Conservation (phyloP, 352 stramenopile genomes). For the Pythium rhizo-oryzae region DNA sequence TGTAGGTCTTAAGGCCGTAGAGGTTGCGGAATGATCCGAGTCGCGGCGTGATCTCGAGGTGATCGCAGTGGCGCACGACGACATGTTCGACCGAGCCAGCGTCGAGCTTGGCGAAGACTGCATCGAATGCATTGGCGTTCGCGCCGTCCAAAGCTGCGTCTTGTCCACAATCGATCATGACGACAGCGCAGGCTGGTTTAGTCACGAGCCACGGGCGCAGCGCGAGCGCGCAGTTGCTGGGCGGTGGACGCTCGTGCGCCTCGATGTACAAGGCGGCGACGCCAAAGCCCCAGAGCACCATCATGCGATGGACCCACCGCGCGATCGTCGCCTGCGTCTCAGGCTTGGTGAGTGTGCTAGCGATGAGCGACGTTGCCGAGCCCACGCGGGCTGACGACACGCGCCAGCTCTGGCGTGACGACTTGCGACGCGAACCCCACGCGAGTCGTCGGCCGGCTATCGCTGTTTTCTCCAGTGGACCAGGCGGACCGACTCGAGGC, state of each 20-base stretch:
- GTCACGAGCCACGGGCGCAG: conserved; percentile 35
- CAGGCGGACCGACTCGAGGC: conserved; percentile 4
- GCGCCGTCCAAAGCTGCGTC: too few species aligned
- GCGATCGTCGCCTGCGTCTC: conserved; percentile 1
- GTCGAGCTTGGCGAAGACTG: neutral
- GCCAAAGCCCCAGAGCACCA: conserved; percentile 22
- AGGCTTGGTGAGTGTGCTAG: too few species aligned
- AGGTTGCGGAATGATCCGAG: conserved; percentile 5
- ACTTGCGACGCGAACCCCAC: too few species aligned
- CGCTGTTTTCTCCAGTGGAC: neutral
- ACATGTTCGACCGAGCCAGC: neutral
- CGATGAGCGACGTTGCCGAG: too few species aligned
- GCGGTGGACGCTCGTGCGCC: neutral
- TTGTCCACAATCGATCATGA: too few species aligned
- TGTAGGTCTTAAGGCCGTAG: conserved; percentile 19
- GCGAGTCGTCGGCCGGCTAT: too few species aligned
- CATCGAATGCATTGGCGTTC: neutral
- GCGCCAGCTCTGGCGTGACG: too few species aligned
- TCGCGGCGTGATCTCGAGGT: neutral
- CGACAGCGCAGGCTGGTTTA: conserved; percentile 30
- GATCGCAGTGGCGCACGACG: conserved; percentile 11
- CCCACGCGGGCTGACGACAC: too few species aligned
- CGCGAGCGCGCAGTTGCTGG: conserved; percentile 29
- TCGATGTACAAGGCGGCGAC: conserved; percentile 31
- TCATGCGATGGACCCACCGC: neutral